phyloP scores from a whole-genome alignment of 768 basidiomycete genomes.

The Flagelloscypha sp. region DNA sequence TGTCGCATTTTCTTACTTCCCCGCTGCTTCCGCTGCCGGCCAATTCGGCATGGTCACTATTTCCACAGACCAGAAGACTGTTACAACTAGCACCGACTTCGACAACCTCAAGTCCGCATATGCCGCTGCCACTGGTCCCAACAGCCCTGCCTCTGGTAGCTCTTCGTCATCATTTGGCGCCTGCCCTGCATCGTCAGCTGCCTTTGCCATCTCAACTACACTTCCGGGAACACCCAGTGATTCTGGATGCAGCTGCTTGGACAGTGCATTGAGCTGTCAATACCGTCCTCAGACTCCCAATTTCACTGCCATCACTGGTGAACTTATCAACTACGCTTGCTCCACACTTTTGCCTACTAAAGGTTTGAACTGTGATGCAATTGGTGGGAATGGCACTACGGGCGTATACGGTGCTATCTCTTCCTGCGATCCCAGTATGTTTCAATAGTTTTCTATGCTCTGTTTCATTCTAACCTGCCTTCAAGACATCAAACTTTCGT shows the following conservation, averaged over 20 bases:
- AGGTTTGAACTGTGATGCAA: constrained; percentile 57
- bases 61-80: constrained; percentile 53
- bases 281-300: constrained; percentile 61
- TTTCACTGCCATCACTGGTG: constrained; percentile 50
- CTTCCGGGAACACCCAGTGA: constrained; percentile 83
- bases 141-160: constrained; percentile 42
- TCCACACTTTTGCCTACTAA: constrained; percentile 53
- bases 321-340: constrained; percentile 62
- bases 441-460: constrained; percentile 2
- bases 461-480: constrained; percentile 6
- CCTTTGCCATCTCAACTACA: constrained; percentile 54
- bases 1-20: constrained; percentile 86
- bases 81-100: constrained; percentile 65
- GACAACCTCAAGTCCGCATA: constrained; percentile 57
- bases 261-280: constrained; percentile 58
- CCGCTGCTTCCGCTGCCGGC: constrained; percentile 61
- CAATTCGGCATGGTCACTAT: constrained; percentile 84
- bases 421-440: constrained; percentile 72
- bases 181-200: constrained; percentile 58
- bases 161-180: constrained; percentile 44
- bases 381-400: constrained; percentile 61
- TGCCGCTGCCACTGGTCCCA: constrained; percentile 41
- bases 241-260: constrained; percentile 70
- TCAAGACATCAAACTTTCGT: constrained; percentile 71
- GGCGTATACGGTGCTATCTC: constrained; percentile 75